Evolutionary conservation across 1,139 yeast genomes (phyloP).

Genomic region (Debaryomyces sp.): DNA sequence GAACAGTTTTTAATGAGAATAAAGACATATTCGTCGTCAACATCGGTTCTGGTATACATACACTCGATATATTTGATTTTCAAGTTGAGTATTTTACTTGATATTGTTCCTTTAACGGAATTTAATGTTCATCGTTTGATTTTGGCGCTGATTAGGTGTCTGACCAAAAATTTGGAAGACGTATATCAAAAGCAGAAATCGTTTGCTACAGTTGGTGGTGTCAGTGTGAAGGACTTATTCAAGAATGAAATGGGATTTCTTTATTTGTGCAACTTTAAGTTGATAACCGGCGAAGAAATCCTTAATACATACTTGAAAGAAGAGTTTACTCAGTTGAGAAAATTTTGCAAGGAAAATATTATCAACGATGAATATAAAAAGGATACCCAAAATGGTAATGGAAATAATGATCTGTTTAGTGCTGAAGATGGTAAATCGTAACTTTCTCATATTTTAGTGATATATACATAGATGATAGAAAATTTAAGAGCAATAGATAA

Average conservation of each 20-base stretch:
- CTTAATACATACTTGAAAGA: slow-evolving; percentile 35
- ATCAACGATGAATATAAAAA: not conserved
- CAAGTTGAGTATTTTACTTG: slow-evolving; percentile 37
- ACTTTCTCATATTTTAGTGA: not conserved
- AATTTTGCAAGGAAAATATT: slow-evolving; percentile 20
- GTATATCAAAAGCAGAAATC: slow-evolving; percentile 46
- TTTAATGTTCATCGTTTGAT: slow-evolving; percentile 43
- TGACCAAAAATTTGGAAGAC: slow-evolving; percentile 48
- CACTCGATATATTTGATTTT: slow-evolving; percentile 45
- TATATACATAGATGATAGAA: slow-evolving; percentile 19
- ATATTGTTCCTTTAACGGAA: slow-evolving; percentile 33
- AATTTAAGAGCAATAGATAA: not conserved
- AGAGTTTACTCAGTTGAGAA: slow-evolving; percentile 31
- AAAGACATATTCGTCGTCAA: slow-evolving; percentile 45
- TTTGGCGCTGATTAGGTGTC: slow-evolving; percentile 47
- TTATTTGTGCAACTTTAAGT: slow-evolving; percentile 42
- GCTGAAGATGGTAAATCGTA: not conserved
- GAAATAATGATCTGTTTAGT: not conserved
- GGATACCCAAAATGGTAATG: not conserved
- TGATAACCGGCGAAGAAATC: slow-evolving; percentile 39
- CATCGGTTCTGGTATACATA: slow-evolving; percentile 43
- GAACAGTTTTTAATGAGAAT: slow-evolving; percentile 41
- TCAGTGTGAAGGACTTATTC: slow-evolving; percentile 38
- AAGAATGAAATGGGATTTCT: slow-evolving; percentile 46
- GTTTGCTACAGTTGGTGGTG: slow-evolving; percentile 51